phyloP scores from a whole-genome alignment of 75 land plant genomes.

The Selaginella tamariscina region DNA sequence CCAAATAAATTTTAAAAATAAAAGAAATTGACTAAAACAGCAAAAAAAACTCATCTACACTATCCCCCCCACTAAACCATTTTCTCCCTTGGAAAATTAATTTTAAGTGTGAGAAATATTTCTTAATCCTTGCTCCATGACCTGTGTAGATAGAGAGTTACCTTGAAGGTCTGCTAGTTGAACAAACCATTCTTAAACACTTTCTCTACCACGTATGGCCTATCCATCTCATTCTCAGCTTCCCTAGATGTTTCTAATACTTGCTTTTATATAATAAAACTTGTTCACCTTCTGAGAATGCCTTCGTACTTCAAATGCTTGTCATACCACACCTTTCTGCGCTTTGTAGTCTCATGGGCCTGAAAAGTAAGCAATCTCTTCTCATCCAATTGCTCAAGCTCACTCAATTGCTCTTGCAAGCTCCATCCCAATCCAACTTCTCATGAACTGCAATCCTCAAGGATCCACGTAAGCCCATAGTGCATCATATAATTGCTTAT shows the following conservation, averaged over 20 bases:
- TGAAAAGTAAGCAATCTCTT: not conserved
- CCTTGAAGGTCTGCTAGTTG: too few relatives aligned
- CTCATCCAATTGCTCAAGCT: slow-evolving; percentile 8
- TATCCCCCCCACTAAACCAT: too few relatives aligned
- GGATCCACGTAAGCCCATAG: not conserved
- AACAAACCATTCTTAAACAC: too few relatives aligned
- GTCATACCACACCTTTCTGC: slow-evolving; percentile 9
- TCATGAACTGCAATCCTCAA: not conserved
- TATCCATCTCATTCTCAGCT: slow-evolving; percentile 4
- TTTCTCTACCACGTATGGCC: slow-evolving; percentile 6
- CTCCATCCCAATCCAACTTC: not conserved
- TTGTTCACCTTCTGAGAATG: too few relatives aligned
- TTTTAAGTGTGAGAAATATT: too few relatives aligned
- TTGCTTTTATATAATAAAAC: slow-evolving; percentile 1
- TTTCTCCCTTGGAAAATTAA: too few relatives aligned
- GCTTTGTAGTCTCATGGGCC: not conserved
- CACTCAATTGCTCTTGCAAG: not conserved
- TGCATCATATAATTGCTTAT: slow-evolving; percentile 3
- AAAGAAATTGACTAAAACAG: too few relatives aligned
- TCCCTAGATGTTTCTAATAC: not conserved
- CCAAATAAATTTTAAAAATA: too few relatives aligned
- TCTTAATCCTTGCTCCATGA: too few relatives aligned
- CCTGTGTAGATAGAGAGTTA: too few relatives aligned
- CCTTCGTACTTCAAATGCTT: not conserved
- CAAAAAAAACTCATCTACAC: too few relatives aligned